Conservation (phyloP, 352 stramenopile genomes). For the Thraustochytrium sp. region DNA sequence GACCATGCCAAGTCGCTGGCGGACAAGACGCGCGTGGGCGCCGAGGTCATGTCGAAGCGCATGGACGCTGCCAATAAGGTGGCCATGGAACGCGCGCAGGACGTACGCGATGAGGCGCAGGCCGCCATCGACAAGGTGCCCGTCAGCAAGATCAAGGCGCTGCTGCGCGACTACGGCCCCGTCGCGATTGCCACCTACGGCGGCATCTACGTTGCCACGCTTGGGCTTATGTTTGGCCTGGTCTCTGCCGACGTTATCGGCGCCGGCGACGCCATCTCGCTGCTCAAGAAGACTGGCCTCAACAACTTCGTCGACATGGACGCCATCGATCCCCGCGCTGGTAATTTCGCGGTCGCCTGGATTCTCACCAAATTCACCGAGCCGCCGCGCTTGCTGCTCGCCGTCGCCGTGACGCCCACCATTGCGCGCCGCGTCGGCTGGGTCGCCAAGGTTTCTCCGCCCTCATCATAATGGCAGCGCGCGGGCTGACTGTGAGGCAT, state of each 20-base stretch:
- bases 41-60: too few species aligned
- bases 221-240: conserved; percentile 14
- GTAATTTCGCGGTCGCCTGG: conserved; percentile 45
- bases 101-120: neutral
- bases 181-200: neutral
- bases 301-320: conserved; percentile 32
- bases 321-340: neutral
- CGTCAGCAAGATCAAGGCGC: neutral
- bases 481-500: too few species aligned
- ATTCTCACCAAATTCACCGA: conserved; percentile 48
- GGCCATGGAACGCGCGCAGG: neutral
- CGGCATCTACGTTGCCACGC: conserved; percentile 35
- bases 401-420: conserved; percentile 5
- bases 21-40: too few species aligned
- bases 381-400: conserved; percentile 2
- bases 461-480: too few species aligned
- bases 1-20: too few species aligned
- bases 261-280: conserved; percentile 14
- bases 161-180: neutral
- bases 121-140: neutral
- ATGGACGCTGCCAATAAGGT: too few species aligned
- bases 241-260: neutral
- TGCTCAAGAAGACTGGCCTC: conserved; percentile 5
- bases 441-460: too few species aligned
- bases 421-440: neutral